Conservation (phyloP, 129 eudicot genomes). For the Flaveria robusta region DNA sequence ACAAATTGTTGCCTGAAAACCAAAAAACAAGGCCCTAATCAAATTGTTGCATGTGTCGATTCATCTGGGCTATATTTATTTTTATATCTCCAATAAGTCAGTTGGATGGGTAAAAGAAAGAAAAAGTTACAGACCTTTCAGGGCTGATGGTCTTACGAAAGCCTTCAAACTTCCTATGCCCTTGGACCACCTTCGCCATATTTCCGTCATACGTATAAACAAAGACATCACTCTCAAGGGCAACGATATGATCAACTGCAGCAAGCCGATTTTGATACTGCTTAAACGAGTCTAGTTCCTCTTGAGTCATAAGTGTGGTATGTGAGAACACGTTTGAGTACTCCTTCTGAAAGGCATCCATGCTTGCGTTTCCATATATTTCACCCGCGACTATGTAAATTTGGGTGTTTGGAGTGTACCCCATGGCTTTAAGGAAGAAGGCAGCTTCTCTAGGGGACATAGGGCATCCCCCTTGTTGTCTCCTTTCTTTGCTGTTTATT, state of each 20-base stretch:
- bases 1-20: slow-evolving; percentile 59
- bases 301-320: slow-evolving; percentile 61
- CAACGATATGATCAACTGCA: slow-evolving; percentile 85
- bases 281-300: slow-evolving; percentile 58
- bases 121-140: slow-evolving; percentile 28
- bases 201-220: slow-evolving; percentile 94
- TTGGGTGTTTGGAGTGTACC: slow-evolving; percentile 65
- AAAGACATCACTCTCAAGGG: slow-evolving; percentile 85
- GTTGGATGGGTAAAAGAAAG: not conserved
- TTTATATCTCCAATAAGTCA: not conserved
- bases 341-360: slow-evolving; percentile 57
- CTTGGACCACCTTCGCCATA: slow-evolving; percentile 98
- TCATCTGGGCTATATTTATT: not conserved
- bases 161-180: slow-evolving; percentile 89
- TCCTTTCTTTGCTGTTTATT: slow-evolving; percentile 57
- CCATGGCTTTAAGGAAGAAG: slow-evolving; percentile 85
- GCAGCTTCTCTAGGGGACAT: slow-evolving; percentile 97
- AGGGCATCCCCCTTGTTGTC: slow-evolving; percentile 88
- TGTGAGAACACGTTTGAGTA: slow-evolving; percentile 78
- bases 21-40: not conserved
- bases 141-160: slow-evolving; percentile 90
- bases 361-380: slow-evolving; percentile 65
- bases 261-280: slow-evolving; percentile 84
- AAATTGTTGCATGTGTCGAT: too few species aligned
- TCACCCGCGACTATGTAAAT: slow-evolving; percentile 94